Evolutionary conservation across 306 rosid genomes (phyloP), one percentile per base, ranked within the genome.

Genomic region (Erythrophleum fordii): DNA sequence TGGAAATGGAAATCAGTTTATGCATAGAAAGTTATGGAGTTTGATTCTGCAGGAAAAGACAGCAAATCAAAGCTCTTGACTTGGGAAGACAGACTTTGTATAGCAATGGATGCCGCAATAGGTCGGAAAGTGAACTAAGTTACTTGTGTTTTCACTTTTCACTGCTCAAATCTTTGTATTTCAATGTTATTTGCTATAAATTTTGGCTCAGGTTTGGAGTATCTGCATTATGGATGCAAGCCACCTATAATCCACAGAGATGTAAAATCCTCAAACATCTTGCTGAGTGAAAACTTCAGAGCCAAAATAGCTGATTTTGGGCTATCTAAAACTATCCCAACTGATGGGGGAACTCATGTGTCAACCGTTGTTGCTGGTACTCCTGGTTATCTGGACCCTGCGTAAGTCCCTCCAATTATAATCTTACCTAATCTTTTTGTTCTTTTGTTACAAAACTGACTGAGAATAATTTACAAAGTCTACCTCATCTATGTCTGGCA

Each of bases 281-380:
- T 86, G 77, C 44, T 86, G 59, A 76, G 49, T 26, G 80, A 88
- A 34, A 83, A 82, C 4, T 86, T 83, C 11, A 83, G 69, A 23
- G 92, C 85, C 5, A 86, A 85, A 58, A 37, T 91, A 25, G 64
- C 92, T 37, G 89, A 83, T 72, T 90, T 89, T 49, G 84, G 81
- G 25, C 68, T 87, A 4, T 87, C 93, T 8, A 82, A 77, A 69
- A 39, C n/a, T 62, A 53, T 87, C 37, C 52, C 83, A 0, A 11
- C 41, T 0, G 83, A 82, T 2, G 79, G 28, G 11, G 71, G 46
- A 3, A 66, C 83, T 49, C 82, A 82, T 51, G 61, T 84, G 44
- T 72, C 86, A 11, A 84, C 87, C 0, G 51, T 22, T 62, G 78
- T 91, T 78, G 86, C 75, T 26, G 83, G 90, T 8, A 91, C 88